Base-by-base conservation (phyloP, 257 asterid species). In the Capsicum rhomboideum region DNA sequence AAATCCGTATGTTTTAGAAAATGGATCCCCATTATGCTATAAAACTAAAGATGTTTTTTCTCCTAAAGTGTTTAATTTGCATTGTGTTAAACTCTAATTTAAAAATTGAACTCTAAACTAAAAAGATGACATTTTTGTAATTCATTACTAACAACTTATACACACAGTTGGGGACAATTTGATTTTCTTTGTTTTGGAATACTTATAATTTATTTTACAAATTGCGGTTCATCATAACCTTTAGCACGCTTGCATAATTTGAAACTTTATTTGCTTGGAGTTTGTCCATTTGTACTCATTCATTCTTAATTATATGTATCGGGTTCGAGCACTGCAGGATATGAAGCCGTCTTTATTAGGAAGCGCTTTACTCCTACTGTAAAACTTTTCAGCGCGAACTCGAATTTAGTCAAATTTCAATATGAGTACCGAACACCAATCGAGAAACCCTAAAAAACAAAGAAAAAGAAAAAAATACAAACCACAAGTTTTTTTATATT, bases 321-420 rank as follows among this genome's bases (percentile, higher is more conserved):
- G 2, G 2, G 20, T 54, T 54, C 11, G 21, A 58, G 5, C 2
- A 8, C 1, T 59, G 4, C 17, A 3, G 0, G 23, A 21, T 59
- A 23, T 6, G 5, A 23, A 59, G 1, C 21, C 1, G 0, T 0
- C 11, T 58, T 59, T 59, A 2, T 59, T 59, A 59, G 26, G 10
- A 4, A 0, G 0, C 4, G 1, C 11, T 49, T 49, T 49, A 11
- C 53, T 11, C 3, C 14, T 11, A 44, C 1, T 44, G 4, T 49
- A 12, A 10, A 2, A 10, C 8, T 4, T 2, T 4, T 59, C 1
- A 2, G 0, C 8, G 0, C 0, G 4, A 21, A 21, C 21, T 1
- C n/a, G 0, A 0, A 10, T 10, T 21, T 59, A 21, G 11, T 59
- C 31, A 2, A 4, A 21, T 59, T 23, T 23, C 21, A 59, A 1